Percentiles rank a stretch among this genome's conserved stretches.
Conservation (phyloP, 1,139 yeast genomes). For the Taphrina pruni region DNA sequence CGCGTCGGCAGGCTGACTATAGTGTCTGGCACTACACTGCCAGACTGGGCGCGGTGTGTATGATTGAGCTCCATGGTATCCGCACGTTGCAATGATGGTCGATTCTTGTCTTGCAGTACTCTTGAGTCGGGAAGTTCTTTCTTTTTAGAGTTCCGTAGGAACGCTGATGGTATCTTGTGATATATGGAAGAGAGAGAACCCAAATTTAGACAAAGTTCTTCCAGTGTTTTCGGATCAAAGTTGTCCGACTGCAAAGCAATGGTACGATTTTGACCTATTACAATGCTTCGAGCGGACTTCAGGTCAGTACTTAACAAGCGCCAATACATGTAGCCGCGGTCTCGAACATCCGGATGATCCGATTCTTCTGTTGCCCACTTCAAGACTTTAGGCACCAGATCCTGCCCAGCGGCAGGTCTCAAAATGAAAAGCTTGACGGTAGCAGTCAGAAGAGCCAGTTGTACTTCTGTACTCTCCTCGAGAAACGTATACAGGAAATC, state of each 20-base stretch:
- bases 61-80: constrained; percentile 26
- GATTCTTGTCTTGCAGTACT: constrained; percentile 55
- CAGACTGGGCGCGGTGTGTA: constrained; percentile 25
- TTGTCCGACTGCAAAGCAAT: constrained; percentile 73
- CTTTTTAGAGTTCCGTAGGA: constrained; percentile 70
- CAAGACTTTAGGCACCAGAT: constrained; percentile 64
- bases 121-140: constrained; percentile 66
- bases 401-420: constrained; percentile 63
- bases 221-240: constrained; percentile 71
- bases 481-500: constrained; percentile 59
- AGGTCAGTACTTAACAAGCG: constrained; percentile 66
- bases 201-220: constrained; percentile 75
- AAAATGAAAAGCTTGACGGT: constrained; percentile 70
- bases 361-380: constrained; percentile 76
- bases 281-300: constrained; percentile 58
- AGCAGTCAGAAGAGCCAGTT: constrained; percentile 74
- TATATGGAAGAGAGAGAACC: constrained; percentile 86
- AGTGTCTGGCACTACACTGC: constrained; percentile 34
- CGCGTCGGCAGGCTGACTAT: constrained; percentile 5
- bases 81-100: constrained; percentile 20
- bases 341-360: constrained; percentile 82
- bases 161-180: constrained; percentile 78
- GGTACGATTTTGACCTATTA: constrained; percentile 66
- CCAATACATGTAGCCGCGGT: constrained; percentile 87
- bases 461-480: constrained; percentile 75